These are phyloP conservation scores for Apiosordaria backusii DNA, from an alignment of 495 filamentous ascomycete genomes.

Conservation along the genomic window DNA sequence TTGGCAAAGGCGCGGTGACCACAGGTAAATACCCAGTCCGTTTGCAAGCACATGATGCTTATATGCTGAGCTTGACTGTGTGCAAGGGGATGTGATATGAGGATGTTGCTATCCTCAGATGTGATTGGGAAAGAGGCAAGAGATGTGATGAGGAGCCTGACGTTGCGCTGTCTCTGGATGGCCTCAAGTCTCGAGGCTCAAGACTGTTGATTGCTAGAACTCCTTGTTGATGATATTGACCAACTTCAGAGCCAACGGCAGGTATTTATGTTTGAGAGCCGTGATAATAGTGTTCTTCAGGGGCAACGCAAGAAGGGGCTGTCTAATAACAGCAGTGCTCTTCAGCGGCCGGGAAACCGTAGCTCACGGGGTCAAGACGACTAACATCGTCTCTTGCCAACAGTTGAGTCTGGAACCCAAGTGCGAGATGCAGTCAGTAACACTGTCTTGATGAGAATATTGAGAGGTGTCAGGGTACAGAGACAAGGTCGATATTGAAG, in stretches of 20 bases:
- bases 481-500: background rate
- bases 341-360: constrained; percentile 16
- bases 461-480: background rate
- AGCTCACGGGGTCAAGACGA: constrained; percentile 18
- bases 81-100: background rate
- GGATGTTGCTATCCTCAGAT: background rate
- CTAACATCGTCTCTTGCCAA: constrained; percentile 11
- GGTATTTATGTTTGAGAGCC: background rate
- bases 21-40: constrained; percentile 31
- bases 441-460: background rate
- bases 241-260: background rate
- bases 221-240: background rate
- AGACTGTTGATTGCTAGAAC: background rate
- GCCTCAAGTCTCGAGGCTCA: background rate
- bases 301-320: constrained; percentile 20
- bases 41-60: constrained; percentile 24
- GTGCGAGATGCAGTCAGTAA: background rate
- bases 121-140: background rate
- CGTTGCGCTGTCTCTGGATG: background rate
- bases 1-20: constrained; percentile 25
- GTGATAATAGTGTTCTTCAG: background rate
- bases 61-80: background rate
- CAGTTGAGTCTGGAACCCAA: background rate
- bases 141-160: background rate
- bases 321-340: constrained; percentile 30